Evolutionary conservation across 208 protist species (phyloP).

Genomic region (Trypanosoma theileri): DNA sequence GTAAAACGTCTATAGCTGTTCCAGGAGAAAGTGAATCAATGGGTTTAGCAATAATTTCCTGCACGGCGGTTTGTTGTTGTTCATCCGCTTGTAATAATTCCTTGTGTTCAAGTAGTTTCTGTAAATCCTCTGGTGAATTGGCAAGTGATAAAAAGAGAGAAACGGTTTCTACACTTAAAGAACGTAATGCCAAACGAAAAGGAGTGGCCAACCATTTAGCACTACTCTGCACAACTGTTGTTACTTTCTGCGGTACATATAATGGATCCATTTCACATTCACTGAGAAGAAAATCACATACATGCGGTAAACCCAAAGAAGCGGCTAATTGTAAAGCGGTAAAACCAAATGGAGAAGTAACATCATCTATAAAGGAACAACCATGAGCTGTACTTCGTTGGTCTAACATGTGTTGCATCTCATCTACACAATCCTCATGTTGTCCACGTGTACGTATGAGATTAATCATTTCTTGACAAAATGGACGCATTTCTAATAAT

Average conservation of each 20-base stretch:
- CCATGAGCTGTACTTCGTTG: constrained; percentile 9
- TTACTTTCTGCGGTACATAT: constrained; percentile 30
- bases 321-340: constrained; percentile 69
- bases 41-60: constrained; percentile 45
- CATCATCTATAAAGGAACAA: constrained; percentile 40
- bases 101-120: constrained; percentile 44
- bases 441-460: constrained; percentile 26
- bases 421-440: constrained; percentile 16
- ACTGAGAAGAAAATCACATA: constrained; percentile 53
- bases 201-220: constrained; percentile 46
- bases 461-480: constrained; percentile 25
- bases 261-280: constrained; percentile 57
- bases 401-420: constrained; percentile 26
- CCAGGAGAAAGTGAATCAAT: constrained; percentile 10
- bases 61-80: constrained; percentile 57
- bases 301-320: constrained; percentile 42
- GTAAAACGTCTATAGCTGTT: not conserved
- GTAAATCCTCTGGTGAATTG: not conserved
- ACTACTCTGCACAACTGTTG: not conserved
- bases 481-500: constrained; percentile 19
- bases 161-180: constrained; percentile 26
- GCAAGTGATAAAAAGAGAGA: constrained; percentile 18
- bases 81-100: constrained; percentile 55
- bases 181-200: constrained; percentile 53
- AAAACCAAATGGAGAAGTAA: constrained; percentile 65